Conservation (phyloP, 2,329 filamentous ascomycete species). For the Hypoxylon sp. region DNA sequence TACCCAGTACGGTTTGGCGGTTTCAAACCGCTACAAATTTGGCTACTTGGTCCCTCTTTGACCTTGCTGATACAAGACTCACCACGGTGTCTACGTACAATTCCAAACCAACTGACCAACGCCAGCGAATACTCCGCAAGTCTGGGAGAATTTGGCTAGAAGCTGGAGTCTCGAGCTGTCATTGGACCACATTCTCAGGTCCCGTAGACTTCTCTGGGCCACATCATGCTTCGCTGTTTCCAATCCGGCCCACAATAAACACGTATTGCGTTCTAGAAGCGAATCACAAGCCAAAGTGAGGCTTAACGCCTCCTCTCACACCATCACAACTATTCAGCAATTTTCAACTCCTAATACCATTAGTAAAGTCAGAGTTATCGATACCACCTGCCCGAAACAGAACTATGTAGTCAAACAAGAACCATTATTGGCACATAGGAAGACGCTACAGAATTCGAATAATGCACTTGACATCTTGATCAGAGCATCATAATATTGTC, state of each 20-base stretch:
- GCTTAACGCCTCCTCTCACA: slow-evolving; percentile 5
- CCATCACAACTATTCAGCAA: neutral
- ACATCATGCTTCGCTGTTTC: slow-evolving; percentile 20
- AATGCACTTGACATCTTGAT: neutral
- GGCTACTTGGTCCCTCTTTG: slow-evolving; percentile 3
- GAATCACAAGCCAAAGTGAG: slow-evolving; percentile 23
- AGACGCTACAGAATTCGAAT: neutral
- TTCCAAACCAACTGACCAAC: slow-evolving; percentile 11
- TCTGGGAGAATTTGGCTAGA: slow-evolving; percentile 1
- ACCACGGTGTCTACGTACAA: slow-evolving; percentile 6
- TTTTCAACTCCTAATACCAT: slow-evolving; percentile 11
- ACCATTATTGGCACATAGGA: slow-evolving; percentile 5
- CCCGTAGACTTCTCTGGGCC: slow-evolving; percentile 1
- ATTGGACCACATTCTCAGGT: slow-evolving; percentile 2
- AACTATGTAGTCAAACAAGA: neutral
- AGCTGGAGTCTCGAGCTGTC: slow-evolving; percentile 4
- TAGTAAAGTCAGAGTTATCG: slow-evolving; percentile 5
- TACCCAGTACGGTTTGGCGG: slow-evolving; percentile 14
- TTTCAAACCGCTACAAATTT: slow-evolving; percentile 11
- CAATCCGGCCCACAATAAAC: slow-evolving; percentile 19
- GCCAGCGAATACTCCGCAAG: slow-evolving; percentile 8
- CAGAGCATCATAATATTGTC: neutral
- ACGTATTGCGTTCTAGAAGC: slow-evolving; percentile 16
- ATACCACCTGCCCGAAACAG: neutral
- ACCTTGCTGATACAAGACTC: slow-evolving; percentile 15